Base-by-base conservation (phyloP, 1,139 yeast species). In the Yarrowia galli region DNA sequence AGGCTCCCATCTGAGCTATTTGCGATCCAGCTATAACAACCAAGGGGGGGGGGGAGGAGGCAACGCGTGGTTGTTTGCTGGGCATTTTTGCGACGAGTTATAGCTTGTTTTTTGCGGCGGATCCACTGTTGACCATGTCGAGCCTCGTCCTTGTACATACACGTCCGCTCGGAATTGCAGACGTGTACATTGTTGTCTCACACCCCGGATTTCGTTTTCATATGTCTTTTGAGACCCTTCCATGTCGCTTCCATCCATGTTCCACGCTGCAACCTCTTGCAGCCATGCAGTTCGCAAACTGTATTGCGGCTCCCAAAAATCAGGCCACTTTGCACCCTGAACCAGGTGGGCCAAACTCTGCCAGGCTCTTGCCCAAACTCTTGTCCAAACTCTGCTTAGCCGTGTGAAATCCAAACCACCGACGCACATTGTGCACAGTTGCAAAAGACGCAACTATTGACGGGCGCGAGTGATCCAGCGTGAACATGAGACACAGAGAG, bases 381-480 rank as follows among this genome's bases (percentile, higher is more conserved):
- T n/a, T n/a, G n/a, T n/a, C n/a, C 28, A 51, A 51, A 51, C 43
- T 51, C 58, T 51, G 43, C 28, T 15, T 51, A 51, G 58, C 58
- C 58, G 58, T 51, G 58, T 49, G 54, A 49, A 28, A 49, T 49
- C 38, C 54, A 49, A 49, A 49, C 28, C 58, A 8, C 58, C 58
- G 54, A 49, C 54, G 53, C 32, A 20, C 13, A 18, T n/a, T 2
- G 9, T n/a, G 9, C 18, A 23, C n/a, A 7, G 42, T 16, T 5
- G 53, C 56, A 49, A 51, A 51, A 51, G 58, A 51, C 58, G 58
- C 58, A 51, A 51, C 58, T 51, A 32, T 49, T 49, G 56, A 49
- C 56, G 58, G 28, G 15, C 22, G n/a, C n/a, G n/a, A 5, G 42
- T 28, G 54, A 48, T 48, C 54, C n/a, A n/a, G n/a, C n/a, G n/a